Conservation (phyloP, 768 basidiomycete genomes). For the Pisolithus albus region DNA sequence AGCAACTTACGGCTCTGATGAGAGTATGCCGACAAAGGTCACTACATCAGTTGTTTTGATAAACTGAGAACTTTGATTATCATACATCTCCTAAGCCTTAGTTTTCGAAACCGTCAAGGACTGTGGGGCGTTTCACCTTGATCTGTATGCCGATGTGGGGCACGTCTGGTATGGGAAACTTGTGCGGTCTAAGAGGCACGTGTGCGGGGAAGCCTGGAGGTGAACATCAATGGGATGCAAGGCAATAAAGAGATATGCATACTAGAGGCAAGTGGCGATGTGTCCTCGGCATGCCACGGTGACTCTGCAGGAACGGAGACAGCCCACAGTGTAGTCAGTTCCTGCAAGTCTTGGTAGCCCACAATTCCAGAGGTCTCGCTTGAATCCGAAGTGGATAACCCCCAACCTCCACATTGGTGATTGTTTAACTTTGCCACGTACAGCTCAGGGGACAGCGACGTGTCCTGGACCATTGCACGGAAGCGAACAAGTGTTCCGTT, state of each 20-base stretch:
- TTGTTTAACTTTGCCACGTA: constrained; percentile 48
- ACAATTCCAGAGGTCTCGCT: constrained; percentile 15
- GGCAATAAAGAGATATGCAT: constrained; percentile 2
- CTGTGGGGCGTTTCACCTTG: constrained; percentile 40
- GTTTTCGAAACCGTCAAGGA: background rate
- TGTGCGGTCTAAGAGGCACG: constrained; percentile 40
- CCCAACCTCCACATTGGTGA: constrained; percentile 68
- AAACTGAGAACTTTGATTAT: constrained; percentile 33
- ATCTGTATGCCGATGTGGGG: constrained; percentile 65
- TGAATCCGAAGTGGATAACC: constrained; percentile 35
- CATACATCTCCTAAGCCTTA: constrained; percentile 48
- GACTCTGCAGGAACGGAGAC: constrained; percentile 67
- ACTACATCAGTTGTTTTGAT: constrained; percentile 57
- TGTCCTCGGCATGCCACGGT: constrained; percentile 42
- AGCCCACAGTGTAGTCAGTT: constrained; percentile 64
- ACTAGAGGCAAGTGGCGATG: constrained; percentile 16
- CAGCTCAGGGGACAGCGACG: constrained; percentile 64
- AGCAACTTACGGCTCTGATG: constrained; percentile 52
- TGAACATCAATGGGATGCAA: background rate
- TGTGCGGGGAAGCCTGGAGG: constrained; percentile 20
- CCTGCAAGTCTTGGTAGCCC: constrained; percentile 48
- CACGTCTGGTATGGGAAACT: constrained; percentile 50
- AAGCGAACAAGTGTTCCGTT: constrained; percentile 63
- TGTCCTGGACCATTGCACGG: constrained; percentile 78
- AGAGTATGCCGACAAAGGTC: constrained; percentile 69